Base-by-base conservation (phyloP, 2,329 filamentous ascomycete genomes). In the Trichothecium sympodiale region DNA sequence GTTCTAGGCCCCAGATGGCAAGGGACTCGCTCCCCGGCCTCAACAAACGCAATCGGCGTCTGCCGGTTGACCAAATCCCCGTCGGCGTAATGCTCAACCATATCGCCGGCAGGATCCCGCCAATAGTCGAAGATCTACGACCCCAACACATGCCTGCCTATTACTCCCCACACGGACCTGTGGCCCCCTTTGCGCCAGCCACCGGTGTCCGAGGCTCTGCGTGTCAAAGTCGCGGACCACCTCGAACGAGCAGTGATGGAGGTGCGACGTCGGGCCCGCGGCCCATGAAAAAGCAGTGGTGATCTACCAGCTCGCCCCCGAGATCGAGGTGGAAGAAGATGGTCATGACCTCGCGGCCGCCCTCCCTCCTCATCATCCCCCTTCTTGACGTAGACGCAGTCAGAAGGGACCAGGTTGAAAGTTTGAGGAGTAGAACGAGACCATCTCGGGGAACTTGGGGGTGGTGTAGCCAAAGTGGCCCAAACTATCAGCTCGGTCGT, bases 51-150 rank as follows among this genome's bases (percentile, higher is more conserved):
- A 34, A 16, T 61, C 0, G 56, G 54, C 16, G 64, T 71, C 17
- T 69, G 54, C 36, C 61, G 52, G 43, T 75, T 75, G 1, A 78
- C 71, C 36, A 76, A 38, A 53, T 80, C 74, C 0, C 74, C 74
- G 52, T 80, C 74, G 1, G 72, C 66, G 48, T 79, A 79, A 45
- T 75, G 71, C 50, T 75, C 71, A 32, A 75, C 54, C 50, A 69
- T 72, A 40, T 69, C 69, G 0, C 63, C 61, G 5, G 54, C 64
- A 2, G 63, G 60, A 52, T 76, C 72, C 46, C 59, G 65, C 72
- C 73, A 78, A 50, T 79, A 79, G 48, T 80, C 74, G 42, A 79
- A 80, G 29, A 79, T 65, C 52, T 78, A 73, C 32, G 59, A 65
- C 1, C 74, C 74, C 16, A 77, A 50, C 8, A 77, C 62, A 55